Conservation (phyloP, 441 rosid genomes). For the Pelargonium fulgidum region DNA sequence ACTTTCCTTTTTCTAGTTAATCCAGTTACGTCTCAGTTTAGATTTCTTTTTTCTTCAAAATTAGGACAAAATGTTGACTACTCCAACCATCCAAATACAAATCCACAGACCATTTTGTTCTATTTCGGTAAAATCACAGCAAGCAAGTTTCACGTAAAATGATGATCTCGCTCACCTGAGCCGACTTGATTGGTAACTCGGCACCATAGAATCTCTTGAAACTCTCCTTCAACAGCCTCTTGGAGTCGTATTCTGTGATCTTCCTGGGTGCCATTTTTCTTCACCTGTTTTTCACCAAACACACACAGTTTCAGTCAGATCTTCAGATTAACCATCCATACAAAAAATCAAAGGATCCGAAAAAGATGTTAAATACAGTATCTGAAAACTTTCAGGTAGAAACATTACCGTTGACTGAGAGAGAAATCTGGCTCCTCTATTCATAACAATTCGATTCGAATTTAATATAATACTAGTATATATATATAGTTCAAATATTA, state of each 20-base stretch:
- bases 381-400: not conserved
- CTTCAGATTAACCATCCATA: not conserved
- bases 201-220: conserved; percentile 62
- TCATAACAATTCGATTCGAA: not conserved
- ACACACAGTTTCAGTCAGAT: not conserved
- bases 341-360: not conserved
- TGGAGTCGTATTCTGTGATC: conserved; percentile 93
- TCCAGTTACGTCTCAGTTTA: too few species aligned
- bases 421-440: conserved; percentile 2
- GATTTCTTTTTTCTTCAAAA: too few species aligned
- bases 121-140: too few species aligned
- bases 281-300: conserved; percentile 9
- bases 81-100: too few species aligned
- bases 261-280: conserved; percentile 77
- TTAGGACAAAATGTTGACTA: too few species aligned
- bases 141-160: not conserved
- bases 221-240: conserved; percentile 72
- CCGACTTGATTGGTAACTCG: conserved; percentile 69
- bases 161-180: conserved; percentile 41
- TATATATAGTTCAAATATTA: not conserved
- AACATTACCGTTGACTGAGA: conserved; percentile 1
- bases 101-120: too few species aligned
- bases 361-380: too few species aligned
- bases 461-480: not conserved
- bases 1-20: too few species aligned